Conservation (phyloP, 75 land plant species). For the Gnetum montanum region DNA sequence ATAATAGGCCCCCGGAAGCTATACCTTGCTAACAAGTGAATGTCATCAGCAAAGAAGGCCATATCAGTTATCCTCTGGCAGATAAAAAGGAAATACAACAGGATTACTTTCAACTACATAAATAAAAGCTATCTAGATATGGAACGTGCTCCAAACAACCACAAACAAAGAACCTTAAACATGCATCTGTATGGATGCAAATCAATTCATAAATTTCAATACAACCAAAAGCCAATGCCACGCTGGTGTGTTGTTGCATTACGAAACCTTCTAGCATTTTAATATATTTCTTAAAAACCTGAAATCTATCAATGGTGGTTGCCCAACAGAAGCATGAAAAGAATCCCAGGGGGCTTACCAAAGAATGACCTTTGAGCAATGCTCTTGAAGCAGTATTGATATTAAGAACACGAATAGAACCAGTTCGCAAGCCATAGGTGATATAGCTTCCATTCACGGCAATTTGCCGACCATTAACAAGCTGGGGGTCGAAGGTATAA, state of each 20-base stretch:
- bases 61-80: constrained; percentile 85
- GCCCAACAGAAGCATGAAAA: not conserved
- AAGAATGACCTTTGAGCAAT: constrained; percentile 63
- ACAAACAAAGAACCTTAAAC: too few species aligned
- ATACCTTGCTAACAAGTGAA: constrained; percentile 88
- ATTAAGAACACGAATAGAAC: constrained; percentile 78
- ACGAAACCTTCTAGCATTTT: not conserved
- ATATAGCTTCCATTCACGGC: constrained; percentile 85
- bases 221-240: not conserved
- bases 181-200: too few species aligned
- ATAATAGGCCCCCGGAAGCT: not conserved
- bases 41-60: constrained; percentile 84
- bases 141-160: too few species aligned
- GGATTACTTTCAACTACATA: too few species aligned
- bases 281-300: not conserved
- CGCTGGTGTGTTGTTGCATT: not conserved
- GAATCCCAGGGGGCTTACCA: constrained; percentile 48
- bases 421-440: constrained; percentile 72
- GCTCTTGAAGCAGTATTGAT: constrained; percentile 72
- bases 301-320: too few species aligned
- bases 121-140: too few species aligned
- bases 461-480: constrained; percentile 80
- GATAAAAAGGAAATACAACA: constrained; percentile 8
- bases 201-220: too few species aligned
- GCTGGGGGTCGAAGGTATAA: constrained; percentile 67